Evolutionary conservation across 805 yeast species (phyloP).

Genomic region (Kluyveromyces lactis): DNA sequence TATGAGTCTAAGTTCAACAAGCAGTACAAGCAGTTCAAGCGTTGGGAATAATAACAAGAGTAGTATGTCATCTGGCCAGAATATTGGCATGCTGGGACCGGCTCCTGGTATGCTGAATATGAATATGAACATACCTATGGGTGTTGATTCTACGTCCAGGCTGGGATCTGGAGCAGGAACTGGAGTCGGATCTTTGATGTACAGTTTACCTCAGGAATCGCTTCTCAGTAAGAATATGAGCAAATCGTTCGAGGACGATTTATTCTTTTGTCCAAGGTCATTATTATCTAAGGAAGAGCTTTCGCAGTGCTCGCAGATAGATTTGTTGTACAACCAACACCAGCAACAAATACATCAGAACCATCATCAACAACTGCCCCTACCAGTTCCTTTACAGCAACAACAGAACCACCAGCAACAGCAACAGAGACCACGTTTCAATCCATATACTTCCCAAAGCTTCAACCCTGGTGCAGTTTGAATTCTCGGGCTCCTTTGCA

Average conservation of each 20-base stretch:
- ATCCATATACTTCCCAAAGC: slow-evolving; percentile 58
- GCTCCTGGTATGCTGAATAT: background rate
- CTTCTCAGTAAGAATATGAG: slow-evolving; percentile 19
- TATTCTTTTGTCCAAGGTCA: slow-evolving; percentile 26
- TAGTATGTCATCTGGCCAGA: background rate
- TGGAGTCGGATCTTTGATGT: background rate
- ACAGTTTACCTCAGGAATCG: slow-evolving; percentile 7
- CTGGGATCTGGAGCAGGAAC: too few species aligned
- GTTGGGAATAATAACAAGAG: background rate
- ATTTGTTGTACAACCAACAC: slow-evolving; percentile 8
- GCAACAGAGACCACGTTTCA: slow-evolving; percentile 40
- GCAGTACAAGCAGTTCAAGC: background rate
- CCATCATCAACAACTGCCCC: slow-evolving; percentile 4
- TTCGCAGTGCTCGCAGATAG: slow-evolving; percentile 21
- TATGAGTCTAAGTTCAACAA: background rate
- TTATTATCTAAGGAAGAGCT: slow-evolving; percentile 22
- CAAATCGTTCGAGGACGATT: slow-evolving; percentile 27
- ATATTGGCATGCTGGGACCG: too few species aligned
- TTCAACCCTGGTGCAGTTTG: slow-evolving; percentile 41
- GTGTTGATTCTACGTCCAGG: too few species aligned
- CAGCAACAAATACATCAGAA: slow-evolving; percentile 1
- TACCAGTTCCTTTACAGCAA: slow-evolving; percentile 6
- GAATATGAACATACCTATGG: background rate
- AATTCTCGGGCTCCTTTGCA: too few species aligned
- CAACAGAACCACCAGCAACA: slow-evolving; percentile 10